Conservation (phyloP, 306 rosid genomes). For the Quercus parvula region DNA sequence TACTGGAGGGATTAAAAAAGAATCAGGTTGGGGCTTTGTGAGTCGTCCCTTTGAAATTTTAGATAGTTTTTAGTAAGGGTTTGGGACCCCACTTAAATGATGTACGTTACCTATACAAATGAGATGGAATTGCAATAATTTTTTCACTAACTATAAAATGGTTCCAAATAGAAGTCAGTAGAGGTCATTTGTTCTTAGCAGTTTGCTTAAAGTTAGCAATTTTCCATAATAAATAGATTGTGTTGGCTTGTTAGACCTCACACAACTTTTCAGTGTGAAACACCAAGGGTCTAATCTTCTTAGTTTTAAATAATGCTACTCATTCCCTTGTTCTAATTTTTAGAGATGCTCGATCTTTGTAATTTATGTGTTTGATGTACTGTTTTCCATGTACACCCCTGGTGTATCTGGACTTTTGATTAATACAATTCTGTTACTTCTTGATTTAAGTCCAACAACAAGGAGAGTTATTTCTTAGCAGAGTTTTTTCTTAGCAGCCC, state of each 20-base stretch:
- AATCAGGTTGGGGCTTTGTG: background rate
- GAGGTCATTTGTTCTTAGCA: background rate
- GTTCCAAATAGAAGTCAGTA: background rate
- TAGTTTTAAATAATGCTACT: conserved; percentile 12
- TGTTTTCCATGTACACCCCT: no score
- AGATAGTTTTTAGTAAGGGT: background rate
- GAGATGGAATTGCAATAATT: background rate
- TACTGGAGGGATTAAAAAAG: background rate
- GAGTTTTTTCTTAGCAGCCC: no score
- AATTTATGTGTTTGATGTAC: no score
- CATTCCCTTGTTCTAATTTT: background rate
- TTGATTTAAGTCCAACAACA: no score
- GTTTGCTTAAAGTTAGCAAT: background rate
- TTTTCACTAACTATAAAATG: background rate
- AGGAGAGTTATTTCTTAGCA: no score
- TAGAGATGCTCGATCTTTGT: no score
- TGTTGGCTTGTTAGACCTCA: conserved; percentile 8
- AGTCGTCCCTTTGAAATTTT: background rate
- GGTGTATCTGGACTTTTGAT: no score
- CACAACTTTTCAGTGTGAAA: conserved; percentile 10
- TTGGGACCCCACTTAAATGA: background rate
- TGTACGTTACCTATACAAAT: background rate
- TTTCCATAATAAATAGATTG: background rate
- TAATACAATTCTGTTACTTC: no score
- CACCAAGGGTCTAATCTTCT: conserved; percentile 13